Percentiles rank a stretch among this genome's conserved stretches.
Evolutionary conservation across 2,329 filamentous ascomycete species (phyloP).

Genomic region (Alternaria brassicicola): DNA sequence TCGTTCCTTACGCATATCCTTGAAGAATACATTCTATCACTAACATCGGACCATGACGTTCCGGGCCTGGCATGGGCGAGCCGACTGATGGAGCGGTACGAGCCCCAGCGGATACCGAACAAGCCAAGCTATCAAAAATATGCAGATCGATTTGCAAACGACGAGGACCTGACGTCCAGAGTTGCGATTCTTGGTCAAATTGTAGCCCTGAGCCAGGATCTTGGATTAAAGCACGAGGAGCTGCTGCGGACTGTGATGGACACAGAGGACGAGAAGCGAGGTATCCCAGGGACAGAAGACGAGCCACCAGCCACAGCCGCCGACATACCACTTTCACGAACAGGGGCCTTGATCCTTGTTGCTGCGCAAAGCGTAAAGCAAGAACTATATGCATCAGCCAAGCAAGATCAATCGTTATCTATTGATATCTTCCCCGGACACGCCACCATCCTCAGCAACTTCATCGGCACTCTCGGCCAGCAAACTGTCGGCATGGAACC

Average conservation of each 20-base stretch:
- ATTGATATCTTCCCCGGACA: constrained; percentile 62
- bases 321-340: constrained; percentile 62
- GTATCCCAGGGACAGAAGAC: constrained; percentile 58
- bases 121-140: constrained; percentile 67
- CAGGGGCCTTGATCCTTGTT: constrained; percentile 61
- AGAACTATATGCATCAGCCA: constrained; percentile 55
- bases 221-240: constrained; percentile 57
- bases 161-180: constrained; percentile 65
- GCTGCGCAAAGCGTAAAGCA: constrained; percentile 59
- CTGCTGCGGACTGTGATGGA: constrained; percentile 55
- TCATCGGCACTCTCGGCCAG: constrained; percentile 52
- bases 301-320: constrained; percentile 59
- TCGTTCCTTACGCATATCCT: constrained; percentile 79
- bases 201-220: constrained; percentile 68
- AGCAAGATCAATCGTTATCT: constrained; percentile 37
- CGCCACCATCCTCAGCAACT: constrained; percentile 58
- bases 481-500: constrained; percentile 50
- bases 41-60: constrained; percentile 53
- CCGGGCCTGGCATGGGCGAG: constrained; percentile 58
- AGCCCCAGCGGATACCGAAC: constrained; percentile 62
- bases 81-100: constrained; percentile 70
- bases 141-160: constrained; percentile 68
- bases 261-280: constrained; percentile 48
- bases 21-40: constrained; percentile 71
- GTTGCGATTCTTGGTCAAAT: constrained; percentile 75